Evolutionary conservation across 2,329 filamentous ascomycete genomes (phyloP).

Genomic region (Scopulariopsis brevicaulis): DNA sequence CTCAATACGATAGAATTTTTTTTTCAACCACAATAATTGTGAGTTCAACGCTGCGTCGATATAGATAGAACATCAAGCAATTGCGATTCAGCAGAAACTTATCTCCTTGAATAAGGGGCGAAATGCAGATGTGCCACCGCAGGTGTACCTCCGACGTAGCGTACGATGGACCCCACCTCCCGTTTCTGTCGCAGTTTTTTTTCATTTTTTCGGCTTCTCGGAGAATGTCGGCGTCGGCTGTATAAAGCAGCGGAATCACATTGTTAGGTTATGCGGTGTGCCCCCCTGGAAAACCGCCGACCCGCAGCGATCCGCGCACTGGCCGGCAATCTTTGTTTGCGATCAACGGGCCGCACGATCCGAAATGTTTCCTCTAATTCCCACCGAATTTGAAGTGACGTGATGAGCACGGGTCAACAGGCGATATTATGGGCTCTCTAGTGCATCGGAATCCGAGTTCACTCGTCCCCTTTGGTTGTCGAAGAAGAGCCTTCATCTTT

Average conservation of each 20-base stretch:
- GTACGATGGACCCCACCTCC: background rate
- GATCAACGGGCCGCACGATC: background rate
- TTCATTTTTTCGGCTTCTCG: background rate
- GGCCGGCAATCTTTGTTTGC: background rate
- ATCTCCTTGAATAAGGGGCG: background rate
- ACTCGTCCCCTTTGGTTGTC: no score
- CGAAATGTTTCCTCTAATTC: background rate
- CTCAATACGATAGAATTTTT: background rate
- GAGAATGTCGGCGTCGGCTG: background rate
- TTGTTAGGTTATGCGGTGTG: no score
- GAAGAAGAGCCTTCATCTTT: no score
- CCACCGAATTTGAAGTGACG: background rate
- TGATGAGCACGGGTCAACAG: background rate
- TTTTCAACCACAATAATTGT: background rate
- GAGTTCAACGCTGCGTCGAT: background rate
- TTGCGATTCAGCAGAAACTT: background rate
- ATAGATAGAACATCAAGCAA: background rate
- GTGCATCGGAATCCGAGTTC: no score
- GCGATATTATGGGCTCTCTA: background rate
- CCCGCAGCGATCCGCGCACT: background rate
- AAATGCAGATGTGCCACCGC: background rate
- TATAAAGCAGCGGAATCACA: no score
- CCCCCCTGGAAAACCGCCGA: background rate
- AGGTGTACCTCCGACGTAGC: background rate
- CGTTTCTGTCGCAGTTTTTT: background rate